Conservation (phyloP, 2,329 filamentous ascomycete species). For the Fusarium longipes region DNA sequence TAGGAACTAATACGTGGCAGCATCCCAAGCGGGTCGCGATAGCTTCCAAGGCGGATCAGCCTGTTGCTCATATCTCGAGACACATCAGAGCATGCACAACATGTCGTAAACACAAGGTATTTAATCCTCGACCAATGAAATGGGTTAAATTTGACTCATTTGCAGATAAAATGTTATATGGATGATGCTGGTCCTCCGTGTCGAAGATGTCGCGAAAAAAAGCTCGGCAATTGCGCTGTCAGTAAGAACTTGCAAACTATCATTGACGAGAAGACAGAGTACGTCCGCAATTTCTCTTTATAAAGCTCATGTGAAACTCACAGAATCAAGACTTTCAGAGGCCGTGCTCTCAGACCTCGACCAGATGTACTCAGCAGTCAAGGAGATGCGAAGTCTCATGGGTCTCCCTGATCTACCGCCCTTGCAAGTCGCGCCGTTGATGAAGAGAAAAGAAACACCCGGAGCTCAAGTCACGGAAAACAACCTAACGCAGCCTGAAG, state of each 20-base stretch:
- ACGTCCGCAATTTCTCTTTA: too few relatives aligned
- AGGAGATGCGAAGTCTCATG: constrained; percentile 40
- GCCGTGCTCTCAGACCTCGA: constrained; percentile 41
- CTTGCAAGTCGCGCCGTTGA: constrained; percentile 28
- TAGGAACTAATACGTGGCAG: background rate
- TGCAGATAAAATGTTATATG: constrained; percentile 56
- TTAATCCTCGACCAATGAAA: background rate
- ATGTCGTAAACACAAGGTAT: constrained; percentile 56
- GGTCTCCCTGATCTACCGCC: constrained; percentile 40
- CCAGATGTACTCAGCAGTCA: constrained; percentile 42
- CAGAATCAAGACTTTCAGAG: constrained; percentile 9
- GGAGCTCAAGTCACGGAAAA: background rate
- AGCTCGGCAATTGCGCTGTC: constrained; percentile 53
- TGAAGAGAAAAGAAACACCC: constrained; percentile 25
- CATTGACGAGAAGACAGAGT: constrained; percentile 56
- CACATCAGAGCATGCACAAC: constrained; percentile 56
- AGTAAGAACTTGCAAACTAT: constrained; percentile 57
- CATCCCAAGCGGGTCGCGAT: constrained; percentile 48
- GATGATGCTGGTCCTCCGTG: constrained; percentile 55
- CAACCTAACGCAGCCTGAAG: constrained; percentile 8
- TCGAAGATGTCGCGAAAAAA: constrained; percentile 52
- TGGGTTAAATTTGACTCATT: fast-evolving
- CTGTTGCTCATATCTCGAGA: constrained; percentile 51
- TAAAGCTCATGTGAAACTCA: too few relatives aligned
- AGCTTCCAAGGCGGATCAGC: constrained; percentile 60